These are phyloP conservation scores for Phlyctochytrium planicorne DNA, from an alignment of 192 early-diverging fungal genomes.

Conservation along the genomic window DNA sequence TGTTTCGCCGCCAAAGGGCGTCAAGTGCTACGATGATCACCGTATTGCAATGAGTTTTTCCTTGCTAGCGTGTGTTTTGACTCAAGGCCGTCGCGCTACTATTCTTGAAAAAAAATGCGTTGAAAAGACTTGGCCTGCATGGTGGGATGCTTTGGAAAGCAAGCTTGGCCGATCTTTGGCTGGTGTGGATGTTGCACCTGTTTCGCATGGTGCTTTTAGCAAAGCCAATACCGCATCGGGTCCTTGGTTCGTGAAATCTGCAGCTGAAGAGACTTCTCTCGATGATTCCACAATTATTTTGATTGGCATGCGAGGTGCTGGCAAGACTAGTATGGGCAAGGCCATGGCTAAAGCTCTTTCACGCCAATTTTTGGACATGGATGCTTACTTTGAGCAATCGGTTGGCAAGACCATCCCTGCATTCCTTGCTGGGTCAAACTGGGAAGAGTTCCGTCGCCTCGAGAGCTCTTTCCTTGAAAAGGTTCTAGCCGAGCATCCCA, in stretches of 20 bases:
- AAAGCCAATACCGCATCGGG: too few species aligned
- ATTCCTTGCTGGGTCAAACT: conserved; percentile 73
- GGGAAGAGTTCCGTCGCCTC: conserved; percentile 82
- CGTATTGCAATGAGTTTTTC: conserved; percentile 97
- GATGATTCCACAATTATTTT: conserved; percentile 71
- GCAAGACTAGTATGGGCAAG: conserved; percentile 86
- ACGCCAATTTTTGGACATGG: conserved; percentile 85
- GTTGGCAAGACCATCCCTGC: conserved; percentile 76
- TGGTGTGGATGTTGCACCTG: conserved; percentile 54
- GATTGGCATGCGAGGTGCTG: conserved; percentile 98
- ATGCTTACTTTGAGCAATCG: conserved; percentile 72
- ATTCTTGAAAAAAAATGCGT: conserved; percentile 95
- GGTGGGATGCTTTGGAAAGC: conserved; percentile 94
- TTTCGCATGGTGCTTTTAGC: conserved; percentile 10
- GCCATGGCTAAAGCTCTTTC: conserved; percentile 66
- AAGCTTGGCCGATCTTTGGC: conserved; percentile 63
- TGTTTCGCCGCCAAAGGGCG: conserved; percentile 59
- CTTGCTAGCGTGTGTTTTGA: conserved; percentile 48
- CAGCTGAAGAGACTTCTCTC: conserved; percentile 4
- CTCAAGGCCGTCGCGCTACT: conserved; percentile 6
- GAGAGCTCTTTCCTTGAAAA: conserved; percentile 70
- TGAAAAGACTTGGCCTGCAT: conserved; percentile 98
- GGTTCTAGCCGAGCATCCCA: conserved; percentile 58
- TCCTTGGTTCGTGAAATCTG: neutral
- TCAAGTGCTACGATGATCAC: conserved; percentile 97